Conservation (phyloP, 352 stramenopile genomes). For the Globisporangium acanthophoron region DNA sequence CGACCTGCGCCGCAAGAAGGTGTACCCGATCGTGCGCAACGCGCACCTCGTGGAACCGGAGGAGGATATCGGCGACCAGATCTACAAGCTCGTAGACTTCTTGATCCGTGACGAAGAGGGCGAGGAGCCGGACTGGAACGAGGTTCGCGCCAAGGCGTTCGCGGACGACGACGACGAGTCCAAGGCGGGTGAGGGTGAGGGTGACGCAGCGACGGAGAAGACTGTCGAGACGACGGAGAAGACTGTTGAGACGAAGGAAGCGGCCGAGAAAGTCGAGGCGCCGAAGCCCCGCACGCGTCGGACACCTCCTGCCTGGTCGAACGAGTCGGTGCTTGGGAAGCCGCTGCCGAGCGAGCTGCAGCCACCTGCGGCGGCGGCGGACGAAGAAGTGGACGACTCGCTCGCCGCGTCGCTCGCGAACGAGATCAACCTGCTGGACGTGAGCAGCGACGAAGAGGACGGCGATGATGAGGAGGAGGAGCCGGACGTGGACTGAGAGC, state of each 20-base stretch:
- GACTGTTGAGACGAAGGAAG: not conserved
- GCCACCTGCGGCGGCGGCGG: conserved; percentile 20
- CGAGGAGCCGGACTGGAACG: conserved; percentile 80
- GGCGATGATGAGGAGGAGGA: conserved; percentile 31
- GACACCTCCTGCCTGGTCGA: conserved; percentile 3
- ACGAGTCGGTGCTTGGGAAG: conserved; percentile 27
- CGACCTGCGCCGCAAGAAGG: conserved; percentile 77
- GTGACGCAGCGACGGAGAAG: not conserved
- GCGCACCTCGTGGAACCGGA: conserved; percentile 76
- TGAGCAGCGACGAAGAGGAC: conserved; percentile 85
- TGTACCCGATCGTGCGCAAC: conserved; percentile 82
- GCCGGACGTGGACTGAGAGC: conserved; percentile 40
- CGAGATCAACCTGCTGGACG: conserved; percentile 69
- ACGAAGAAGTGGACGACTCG: conserved; percentile 63
- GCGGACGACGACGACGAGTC: conserved; percentile 34
- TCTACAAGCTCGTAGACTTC: conserved; percentile 88
- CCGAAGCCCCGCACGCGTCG: conserved; percentile 11
- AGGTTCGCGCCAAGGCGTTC: conserved; percentile 63
- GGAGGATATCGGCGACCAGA: conserved; percentile 80
- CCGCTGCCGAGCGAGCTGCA: conserved; percentile 27
- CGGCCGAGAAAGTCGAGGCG: not conserved
- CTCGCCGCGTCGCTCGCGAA: conserved; percentile 55
- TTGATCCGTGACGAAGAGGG: conserved; percentile 85
- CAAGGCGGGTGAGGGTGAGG: conserved; percentile 7
- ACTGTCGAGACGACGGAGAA: not conserved